Base-by-base conservation (phyloP, 768 basidiomycete species). In the Lentinula sp. region DNA sequence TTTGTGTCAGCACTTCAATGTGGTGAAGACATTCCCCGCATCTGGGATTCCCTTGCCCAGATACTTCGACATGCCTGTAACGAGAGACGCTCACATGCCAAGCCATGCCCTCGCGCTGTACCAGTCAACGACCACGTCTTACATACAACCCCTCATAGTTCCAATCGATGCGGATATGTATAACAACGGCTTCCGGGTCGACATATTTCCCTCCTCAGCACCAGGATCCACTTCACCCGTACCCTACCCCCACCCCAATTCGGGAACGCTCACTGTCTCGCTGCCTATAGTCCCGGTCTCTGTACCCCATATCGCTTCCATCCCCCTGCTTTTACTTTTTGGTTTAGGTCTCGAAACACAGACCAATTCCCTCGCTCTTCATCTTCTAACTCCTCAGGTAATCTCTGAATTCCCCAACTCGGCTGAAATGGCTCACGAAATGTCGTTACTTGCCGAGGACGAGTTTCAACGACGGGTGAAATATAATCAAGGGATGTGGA, bases 401-500 rank as follows among this genome's bases (percentile, higher is more conserved):
- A 40, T 42, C 15, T 37, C 37, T 16, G 86, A 88, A 69, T 88
- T 86, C 67, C 86, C 86, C 3, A 79, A 86, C 52, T 75, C 80
- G 21, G 75, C 82, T 2, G 76, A 77, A 9, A 88, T 88, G 86
- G 75, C 84, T 1, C 70, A 74, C 23, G 71, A 77, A 45, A 78
- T 87, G 70, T 75, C 79, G 43, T 71, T 68, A 4, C 62, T 75
- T 23, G 72, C 73, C 69, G 75, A 72, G 57, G 74, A 76, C 40
- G 67, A 74, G 40, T 77, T 79, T 55, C 71, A 79, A 40, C 66
- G 71, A 18, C 65, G 73, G 21, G 69, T 74, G 63, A 63, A 64
- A 37, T 72, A 72, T 60, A 87, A 84, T 67, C 80, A 83, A 48
- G 86, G 87, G n/a, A 69, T 88, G 54, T 86, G 87, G 86, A 80